phyloP scores from a whole-genome alignment of 2,329 filamentous ascomycete genomes.

The Arthrobotrys sphaeroides region DNA sequence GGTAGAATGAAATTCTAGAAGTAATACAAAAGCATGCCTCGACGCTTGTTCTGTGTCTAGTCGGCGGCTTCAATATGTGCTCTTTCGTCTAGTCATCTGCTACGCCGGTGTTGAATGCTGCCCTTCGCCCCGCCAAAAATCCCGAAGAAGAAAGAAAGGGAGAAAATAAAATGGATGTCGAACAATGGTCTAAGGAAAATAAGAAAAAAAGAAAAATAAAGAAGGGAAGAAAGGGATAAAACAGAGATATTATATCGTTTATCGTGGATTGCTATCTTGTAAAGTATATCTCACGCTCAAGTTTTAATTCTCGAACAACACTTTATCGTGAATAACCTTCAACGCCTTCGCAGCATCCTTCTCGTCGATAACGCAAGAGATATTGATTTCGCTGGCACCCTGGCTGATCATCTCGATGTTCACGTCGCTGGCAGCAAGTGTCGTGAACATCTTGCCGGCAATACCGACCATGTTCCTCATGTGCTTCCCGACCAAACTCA shows the following conservation, averaged over 20 bases:
- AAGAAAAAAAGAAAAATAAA: not conserved
- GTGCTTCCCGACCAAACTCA: constrained; percentile 91
- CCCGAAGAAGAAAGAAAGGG: too few relatives aligned
- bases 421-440: constrained; percentile 88
- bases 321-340: constrained; percentile 79
- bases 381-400: constrained; percentile 98
- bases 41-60: constrained; percentile 9
- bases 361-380: constrained; percentile 95
- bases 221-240: not conserved
- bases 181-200: not conserved
- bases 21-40: not conserved
- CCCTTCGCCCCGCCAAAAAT: not conserved
- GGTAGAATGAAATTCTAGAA: not conserved
- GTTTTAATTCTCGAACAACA: constrained; percentile 23
- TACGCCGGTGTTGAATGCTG: constrained; percentile 5
- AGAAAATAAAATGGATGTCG: not conserved
- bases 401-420: constrained; percentile 99
- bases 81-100: not conserved
- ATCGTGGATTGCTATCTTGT: too few relatives aligned
- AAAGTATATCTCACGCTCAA: too few relatives aligned
- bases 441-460: constrained; percentile 92
- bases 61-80: not conserved
- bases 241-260: too few relatives aligned
- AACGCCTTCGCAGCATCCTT: constrained; percentile 89
- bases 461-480: constrained; percentile 98